Percentiles rank a stretch among this genome's conserved stretches.
These are phyloP conservation scores for Hypholoma fasciculare DNA, from an alignment of 768 basidiomycete genomes.

Conservation along the genomic window DNA sequence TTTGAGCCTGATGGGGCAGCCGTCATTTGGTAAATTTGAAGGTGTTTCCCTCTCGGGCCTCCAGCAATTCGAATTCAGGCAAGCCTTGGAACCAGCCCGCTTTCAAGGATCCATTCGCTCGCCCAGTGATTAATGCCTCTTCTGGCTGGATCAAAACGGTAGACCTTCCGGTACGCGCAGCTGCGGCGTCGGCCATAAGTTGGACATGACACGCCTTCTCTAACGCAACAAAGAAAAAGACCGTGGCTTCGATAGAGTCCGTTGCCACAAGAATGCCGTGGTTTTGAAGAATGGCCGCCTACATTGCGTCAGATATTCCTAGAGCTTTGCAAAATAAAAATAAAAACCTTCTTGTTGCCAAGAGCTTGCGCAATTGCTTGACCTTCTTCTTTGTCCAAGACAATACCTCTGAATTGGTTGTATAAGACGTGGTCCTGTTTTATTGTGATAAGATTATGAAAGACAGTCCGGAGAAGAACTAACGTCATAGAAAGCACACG, in stretches of 20 bases:
- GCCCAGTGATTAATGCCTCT: conserved; percentile 25
- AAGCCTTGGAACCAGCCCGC: conserved; percentile 39
- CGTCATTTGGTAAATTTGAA: conserved; percentile 11
- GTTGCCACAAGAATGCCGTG: conserved; percentile 42
- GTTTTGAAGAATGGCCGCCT: conserved; percentile 44
- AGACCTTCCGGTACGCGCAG: conserved; percentile 22
- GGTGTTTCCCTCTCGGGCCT: conserved; percentile 30
- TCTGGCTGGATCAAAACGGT: conserved; percentile 25
- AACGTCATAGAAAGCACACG: conserved; percentile 42
- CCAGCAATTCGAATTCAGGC: conserved; percentile 37
- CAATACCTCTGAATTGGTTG: conserved; percentile 47
- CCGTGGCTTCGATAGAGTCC: conserved; percentile 41
- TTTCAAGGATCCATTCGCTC: conserved; percentile 22
- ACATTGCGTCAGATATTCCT: background rate
- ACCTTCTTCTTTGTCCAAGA: conserved; percentile 45
- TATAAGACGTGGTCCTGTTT: conserved; percentile 41
- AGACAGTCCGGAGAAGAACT: conserved; percentile 10
- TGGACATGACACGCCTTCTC: conserved; percentile 49
- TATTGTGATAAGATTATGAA: conserved; percentile 1
- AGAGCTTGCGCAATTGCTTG: conserved; percentile 42
- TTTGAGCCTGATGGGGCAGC: conserved; percentile 3
- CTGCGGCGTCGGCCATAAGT: conserved; percentile 43
- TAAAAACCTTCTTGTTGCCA: conserved; percentile 34
- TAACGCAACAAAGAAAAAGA: conserved; percentile 39
- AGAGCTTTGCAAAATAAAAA: background rate